phyloP scores from a whole-genome alignment of 2,329 filamentous ascomycete genomes.

The Aureobasidium subglaciale region DNA sequence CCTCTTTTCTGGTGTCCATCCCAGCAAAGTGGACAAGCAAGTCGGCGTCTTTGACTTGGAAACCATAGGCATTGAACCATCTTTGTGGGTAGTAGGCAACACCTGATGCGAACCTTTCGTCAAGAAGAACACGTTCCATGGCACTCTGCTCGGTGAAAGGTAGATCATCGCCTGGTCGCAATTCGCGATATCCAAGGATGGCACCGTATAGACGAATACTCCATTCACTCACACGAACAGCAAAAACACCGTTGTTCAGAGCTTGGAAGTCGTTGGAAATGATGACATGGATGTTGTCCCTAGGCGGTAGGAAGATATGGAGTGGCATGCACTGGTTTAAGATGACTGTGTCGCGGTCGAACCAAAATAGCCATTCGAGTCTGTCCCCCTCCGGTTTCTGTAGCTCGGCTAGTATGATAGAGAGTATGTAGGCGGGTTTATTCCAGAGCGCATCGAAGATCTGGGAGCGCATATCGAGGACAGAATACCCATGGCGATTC shows the following conservation, averaged over 20 bases:
- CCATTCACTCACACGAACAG: conserved; percentile 26
- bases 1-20: conserved; percentile 25
- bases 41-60: conserved; percentile 33
- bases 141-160: conserved; percentile 35
- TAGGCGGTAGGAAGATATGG: conserved; percentile 34
- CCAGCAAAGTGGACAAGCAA: conserved; percentile 40
- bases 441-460: conserved; percentile 39
- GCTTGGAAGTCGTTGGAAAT: conserved; percentile 36
- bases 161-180: conserved; percentile 29
- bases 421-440: conserved; percentile 38
- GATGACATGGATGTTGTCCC: conserved; percentile 31
- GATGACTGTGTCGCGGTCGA: conserved; percentile 37
- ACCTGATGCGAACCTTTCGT: conserved; percentile 16
- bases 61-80: conserved; percentile 39
- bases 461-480: conserved; percentile 15
- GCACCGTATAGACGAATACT: conserved; percentile 32
- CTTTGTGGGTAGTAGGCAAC: conserved; percentile 33
- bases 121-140: conserved; percentile 22
- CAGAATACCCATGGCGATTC: too few species aligned
- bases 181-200: conserved; percentile 34
- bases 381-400: conserved; percentile 31
- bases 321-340: conserved; percentile 36
- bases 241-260: too few species aligned
- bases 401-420: conserved; percentile 32
- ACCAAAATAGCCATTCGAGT: conserved; percentile 39